Conservation (phyloP, 1,139 yeast species). For the Kurtzmaniella quercitrusa region DNA sequence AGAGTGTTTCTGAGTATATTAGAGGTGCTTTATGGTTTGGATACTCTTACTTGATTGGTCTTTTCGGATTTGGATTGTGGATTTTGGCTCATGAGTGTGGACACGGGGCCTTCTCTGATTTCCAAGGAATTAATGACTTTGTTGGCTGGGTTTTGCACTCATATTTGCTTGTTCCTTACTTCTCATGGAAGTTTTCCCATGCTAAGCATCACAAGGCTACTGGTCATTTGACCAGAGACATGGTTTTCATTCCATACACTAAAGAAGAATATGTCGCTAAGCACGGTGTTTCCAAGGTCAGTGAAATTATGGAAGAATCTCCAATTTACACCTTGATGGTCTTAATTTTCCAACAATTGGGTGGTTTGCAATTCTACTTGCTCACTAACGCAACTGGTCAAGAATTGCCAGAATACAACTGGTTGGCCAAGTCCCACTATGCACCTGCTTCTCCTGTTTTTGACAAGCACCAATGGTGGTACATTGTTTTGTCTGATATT, state of each 20-base stretch:
- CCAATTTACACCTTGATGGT: slow-evolving; percentile 59
- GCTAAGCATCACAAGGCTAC: slow-evolving; percentile 87
- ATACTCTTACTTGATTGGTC: slow-evolving; percentile 49
- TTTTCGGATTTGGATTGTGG: slow-evolving; percentile 80
- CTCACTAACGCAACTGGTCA: slow-evolving; percentile 77
- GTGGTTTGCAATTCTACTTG: slow-evolving; percentile 71
- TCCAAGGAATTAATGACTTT: slow-evolving; percentile 62
- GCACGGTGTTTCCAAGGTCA: slow-evolving; percentile 38
- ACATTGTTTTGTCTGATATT: slow-evolving; percentile 65
- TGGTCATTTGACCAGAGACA: slow-evolving; percentile 75
- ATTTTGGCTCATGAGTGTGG: slow-evolving; percentile 90
- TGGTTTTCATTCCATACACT: slow-evolving; percentile 76
- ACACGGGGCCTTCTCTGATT: slow-evolving; percentile 79
- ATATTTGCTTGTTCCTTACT: slow-evolving; percentile 74
- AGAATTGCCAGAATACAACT: slow-evolving; percentile 49
- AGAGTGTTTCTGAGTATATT: slow-evolving; percentile 17
- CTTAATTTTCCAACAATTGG: slow-evolving; percentile 66
- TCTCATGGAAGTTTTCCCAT: slow-evolving; percentile 82
- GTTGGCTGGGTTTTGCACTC: slow-evolving; percentile 86
- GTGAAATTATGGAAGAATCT: slow-evolving; percentile 68
- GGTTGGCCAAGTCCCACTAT: slow-evolving; percentile 53
- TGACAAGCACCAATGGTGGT: slow-evolving; percentile 67
- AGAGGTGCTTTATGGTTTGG: slow-evolving; percentile 39
- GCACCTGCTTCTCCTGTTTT: slow-evolving; percentile 71
- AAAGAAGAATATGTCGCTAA: slow-evolving; percentile 48